Evolutionary conservation across 495 filamentous ascomycete species (phyloP).

Genomic region (Xylaria castorea): DNA sequence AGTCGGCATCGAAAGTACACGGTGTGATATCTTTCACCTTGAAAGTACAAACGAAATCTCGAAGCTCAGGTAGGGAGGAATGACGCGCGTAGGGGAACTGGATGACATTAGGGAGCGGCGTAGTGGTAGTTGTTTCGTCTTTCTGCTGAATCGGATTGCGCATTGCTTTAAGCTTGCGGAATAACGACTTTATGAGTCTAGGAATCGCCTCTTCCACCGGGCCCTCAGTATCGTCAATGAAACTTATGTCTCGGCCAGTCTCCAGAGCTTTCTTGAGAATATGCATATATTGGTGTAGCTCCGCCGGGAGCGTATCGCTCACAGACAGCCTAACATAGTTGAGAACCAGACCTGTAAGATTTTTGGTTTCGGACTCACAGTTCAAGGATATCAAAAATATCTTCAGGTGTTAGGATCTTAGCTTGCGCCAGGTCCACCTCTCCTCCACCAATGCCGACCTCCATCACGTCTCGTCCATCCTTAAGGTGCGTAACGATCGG

Average conservation of each 20-base stretch:
- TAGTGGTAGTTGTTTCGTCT: background rate
- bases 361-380: constrained; percentile 44
- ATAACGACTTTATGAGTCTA: constrained; percentile 38
- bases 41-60: constrained; percentile 71
- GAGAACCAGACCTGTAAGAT: background rate
- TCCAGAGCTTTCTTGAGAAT: background rate
- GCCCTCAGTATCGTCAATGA: constrained; percentile 25
- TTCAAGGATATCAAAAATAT: constrained; percentile 55
- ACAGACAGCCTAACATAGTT: background rate
- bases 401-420: constrained; percentile 58
- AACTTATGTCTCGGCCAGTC: constrained; percentile 24
- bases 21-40: constrained; percentile 80
- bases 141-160: constrained; percentile 27
- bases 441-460: constrained; percentile 80
- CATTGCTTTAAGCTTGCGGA: constrained; percentile 36
- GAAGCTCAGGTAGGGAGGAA: constrained; percentile 83
- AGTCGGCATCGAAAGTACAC: constrained; percentile 72
- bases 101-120: constrained; percentile 50
- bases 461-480: constrained; percentile 67
- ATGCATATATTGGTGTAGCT: background rate
- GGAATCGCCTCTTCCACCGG: constrained; percentile 37
- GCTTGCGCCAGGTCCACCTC: constrained; percentile 73
- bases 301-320: background rate
- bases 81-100: constrained; percentile 89
- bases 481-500: constrained; percentile 70